Base-by-base conservation (phyloP, 202 grass and related monocot species). In the Setaria viridis region DNA sequence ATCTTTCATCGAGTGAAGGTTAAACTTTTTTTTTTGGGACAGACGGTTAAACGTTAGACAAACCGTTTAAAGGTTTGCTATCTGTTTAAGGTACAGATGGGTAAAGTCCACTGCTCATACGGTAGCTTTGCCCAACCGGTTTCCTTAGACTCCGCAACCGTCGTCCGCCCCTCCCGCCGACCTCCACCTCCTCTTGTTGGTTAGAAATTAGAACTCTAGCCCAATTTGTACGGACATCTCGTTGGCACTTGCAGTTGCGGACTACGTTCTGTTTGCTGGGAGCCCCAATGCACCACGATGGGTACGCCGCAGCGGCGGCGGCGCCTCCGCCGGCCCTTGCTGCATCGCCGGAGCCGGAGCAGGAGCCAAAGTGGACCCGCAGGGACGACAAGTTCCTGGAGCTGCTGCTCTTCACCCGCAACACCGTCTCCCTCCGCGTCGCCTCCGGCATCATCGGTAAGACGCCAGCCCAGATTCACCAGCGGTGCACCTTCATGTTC, bases 381-480 rank as follows among this genome's bases (percentile, higher is more conserved):
- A n/a, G 51, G 32, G 73, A 76, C 4, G 73, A 76, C 51, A 76
- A 76, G 53, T 55, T 57, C 19, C 51, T 76, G 34, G 33, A 76
- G 51, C 6, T 76, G 17, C 53, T 57, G 33, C 0, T 21, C 33
- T 11, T 41, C 10, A 4, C 1, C 51, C 10, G 6, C 17, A 41
- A 11, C 58, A n/a, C 1, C 3, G 9, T 30, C 10, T 2, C 1
- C 8, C 5, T 30, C 3, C 58, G 30, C 21, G 11, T 3, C 16
- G 73, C 34, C 19, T 12, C 34, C 33, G 11, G 3, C 49, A 4
- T 76, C 53, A 11, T 17, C 32, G 30, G 30, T 13, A 74, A 51
- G 73, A 58, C 73, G 73, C 33, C 2, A 33, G 51, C 5, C 17
- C 73, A 76, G 51, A 55, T 37, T 35, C 0, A 1, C 2, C 9